A percentile compares a stretch with the other conserved stretches of the same genome.
Conservation (phyloP, 176 grass and related monocot genomes). For the Poa annua region DNA sequence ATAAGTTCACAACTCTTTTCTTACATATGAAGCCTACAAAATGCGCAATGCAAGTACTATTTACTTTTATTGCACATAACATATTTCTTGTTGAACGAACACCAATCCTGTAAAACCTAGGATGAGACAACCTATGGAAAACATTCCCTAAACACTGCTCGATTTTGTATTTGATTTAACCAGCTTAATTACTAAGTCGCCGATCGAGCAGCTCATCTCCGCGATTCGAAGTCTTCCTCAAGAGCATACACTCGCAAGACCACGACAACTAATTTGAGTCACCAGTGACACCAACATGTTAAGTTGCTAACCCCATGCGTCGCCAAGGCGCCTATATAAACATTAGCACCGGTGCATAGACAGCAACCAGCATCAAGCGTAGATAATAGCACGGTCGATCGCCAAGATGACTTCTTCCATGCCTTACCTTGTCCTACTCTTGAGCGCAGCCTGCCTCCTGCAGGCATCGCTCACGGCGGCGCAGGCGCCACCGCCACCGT, state of each 20-base stretch:
- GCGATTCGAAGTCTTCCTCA: neutral
- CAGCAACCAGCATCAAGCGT: neutral
- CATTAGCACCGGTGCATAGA: neutral
- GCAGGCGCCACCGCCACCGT: neutral
- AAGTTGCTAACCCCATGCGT: neutral
- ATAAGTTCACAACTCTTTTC: neutral
- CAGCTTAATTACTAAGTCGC: neutral
- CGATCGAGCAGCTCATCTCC: neutral
- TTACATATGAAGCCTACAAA: neutral
- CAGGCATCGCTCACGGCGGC: neutral
- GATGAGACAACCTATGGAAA: neutral
- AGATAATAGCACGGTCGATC: neutral
- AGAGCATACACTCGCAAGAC: neutral
- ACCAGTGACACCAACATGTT: neutral
- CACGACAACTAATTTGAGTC: neutral
- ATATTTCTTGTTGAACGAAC: neutral
- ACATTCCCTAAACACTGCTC: neutral
- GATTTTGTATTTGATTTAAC: neutral
- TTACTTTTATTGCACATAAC: neutral
- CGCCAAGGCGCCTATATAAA: conserved; percentile 32
- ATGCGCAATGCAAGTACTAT: neutral
- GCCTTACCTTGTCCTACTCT: neutral
- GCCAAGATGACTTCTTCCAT: conserved; percentile 27
- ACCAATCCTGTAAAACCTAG: neutral
- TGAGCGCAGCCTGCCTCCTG: conserved; percentile 5